Evolutionary conservation across 129 eudicot species (phyloP).

Genomic region (Arctium minus): DNA sequence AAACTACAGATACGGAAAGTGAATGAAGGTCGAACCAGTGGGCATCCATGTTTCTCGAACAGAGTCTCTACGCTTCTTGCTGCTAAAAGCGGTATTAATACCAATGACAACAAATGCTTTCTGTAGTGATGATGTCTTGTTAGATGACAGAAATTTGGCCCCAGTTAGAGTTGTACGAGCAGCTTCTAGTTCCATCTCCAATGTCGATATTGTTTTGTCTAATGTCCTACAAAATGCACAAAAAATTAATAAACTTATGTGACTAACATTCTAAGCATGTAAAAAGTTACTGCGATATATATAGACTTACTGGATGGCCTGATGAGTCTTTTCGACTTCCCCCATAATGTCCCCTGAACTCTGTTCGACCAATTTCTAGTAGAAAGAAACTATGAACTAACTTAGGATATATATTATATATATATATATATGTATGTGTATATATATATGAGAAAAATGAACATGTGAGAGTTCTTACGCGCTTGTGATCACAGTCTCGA

Average conservation of each 20-base stretch:
- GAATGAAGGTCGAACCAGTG: constrained; percentile 34
- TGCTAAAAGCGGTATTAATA: constrained; percentile 82
- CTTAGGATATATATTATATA: background rate
- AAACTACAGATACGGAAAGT: background rate
- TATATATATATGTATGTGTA: no score
- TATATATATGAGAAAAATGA: background rate
- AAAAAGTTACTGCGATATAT: background rate
- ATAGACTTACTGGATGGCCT: constrained; percentile 54
- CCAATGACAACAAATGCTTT: constrained; percentile 74
- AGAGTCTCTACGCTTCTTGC: constrained; percentile 77
- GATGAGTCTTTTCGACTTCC: constrained; percentile 61
- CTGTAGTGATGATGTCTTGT: constrained; percentile 16
- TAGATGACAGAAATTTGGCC: constrained; percentile 14
- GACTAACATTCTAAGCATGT: background rate
- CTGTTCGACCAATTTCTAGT: constrained; percentile 52
- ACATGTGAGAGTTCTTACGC: constrained; percentile 31
- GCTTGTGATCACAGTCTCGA: constrained; percentile 50
- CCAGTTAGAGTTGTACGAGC: constrained; percentile 31
- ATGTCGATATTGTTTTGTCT: constrained; percentile 46
- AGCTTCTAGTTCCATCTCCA: constrained; percentile 49
- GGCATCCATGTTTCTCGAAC: constrained; percentile 92
- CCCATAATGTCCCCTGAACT: constrained; percentile 44
- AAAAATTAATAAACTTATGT: background rate
- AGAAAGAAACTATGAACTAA: background rate
- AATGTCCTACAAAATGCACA: constrained; percentile 24